These are phyloP conservation scores for Xylaria sp. DNA, from an alignment of 2,329 filamentous ascomycete species.

Conservation along the genomic window DNA sequence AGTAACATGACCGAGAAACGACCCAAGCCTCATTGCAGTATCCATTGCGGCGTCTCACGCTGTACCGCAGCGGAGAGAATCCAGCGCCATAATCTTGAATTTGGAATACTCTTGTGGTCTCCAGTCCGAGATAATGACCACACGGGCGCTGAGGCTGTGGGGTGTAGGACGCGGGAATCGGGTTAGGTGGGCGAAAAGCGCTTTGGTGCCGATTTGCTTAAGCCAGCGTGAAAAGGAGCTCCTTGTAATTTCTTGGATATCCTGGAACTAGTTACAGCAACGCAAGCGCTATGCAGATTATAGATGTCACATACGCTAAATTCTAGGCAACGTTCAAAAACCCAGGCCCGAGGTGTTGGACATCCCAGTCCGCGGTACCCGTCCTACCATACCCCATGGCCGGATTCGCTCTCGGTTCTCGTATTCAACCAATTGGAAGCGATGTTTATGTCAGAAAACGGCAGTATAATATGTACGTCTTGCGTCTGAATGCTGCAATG, in stretches of 20 bases:
- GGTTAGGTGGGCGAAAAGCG: slow-evolving; percentile 28
- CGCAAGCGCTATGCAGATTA: neutral
- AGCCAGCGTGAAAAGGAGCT: neutral
- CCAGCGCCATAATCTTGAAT: slow-evolving; percentile 6
- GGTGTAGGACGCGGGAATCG: slow-evolving; percentile 19
- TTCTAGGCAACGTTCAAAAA: slow-evolving; percentile 24
- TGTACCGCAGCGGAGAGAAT: neutral
- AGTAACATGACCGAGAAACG: slow-evolving; percentile 1
- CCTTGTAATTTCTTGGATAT: slow-evolving; percentile 23
- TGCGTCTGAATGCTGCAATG: slow-evolving; percentile 5
- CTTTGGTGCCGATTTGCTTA: slow-evolving; percentile 10
- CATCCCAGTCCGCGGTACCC: slow-evolving; percentile 15
- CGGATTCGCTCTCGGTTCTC: slow-evolving; percentile 2
- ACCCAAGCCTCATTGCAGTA: neutral
- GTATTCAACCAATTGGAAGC: slow-evolving; percentile 26
- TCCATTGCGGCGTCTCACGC: neutral
- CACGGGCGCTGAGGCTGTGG: slow-evolving; percentile 20
- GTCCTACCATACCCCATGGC: neutral
- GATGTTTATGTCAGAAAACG: slow-evolving; percentile 27
- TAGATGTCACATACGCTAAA: neutral
- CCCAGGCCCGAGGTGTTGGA: slow-evolving; percentile 14
- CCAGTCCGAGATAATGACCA: neutral
- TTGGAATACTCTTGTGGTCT: slow-evolving; percentile 25
- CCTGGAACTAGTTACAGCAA: neutral
- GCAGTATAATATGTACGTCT: neutral